Evolutionary conservation across 768 basidiomycete genomes (phyloP).

Genomic region (Glaciozyma antarctica): DNA sequence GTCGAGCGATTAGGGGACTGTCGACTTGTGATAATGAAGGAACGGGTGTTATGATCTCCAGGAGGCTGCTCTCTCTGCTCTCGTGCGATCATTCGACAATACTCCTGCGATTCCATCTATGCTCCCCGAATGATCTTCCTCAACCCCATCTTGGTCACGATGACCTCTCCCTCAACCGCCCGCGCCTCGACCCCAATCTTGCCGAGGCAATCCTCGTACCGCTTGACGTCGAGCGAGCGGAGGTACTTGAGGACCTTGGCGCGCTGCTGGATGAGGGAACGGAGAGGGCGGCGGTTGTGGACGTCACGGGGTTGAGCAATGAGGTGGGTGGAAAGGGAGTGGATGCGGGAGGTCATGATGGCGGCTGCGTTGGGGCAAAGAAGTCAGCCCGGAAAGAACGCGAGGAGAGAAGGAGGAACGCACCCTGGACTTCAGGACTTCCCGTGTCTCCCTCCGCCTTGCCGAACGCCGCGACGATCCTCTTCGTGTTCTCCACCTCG

Average conservation of each 20-base stretch:
- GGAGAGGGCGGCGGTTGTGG: conserved; percentile 61
- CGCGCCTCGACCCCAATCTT: conserved; percentile 66
- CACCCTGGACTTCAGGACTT: conserved; percentile 82
- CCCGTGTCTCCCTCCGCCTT: conserved; percentile 65
- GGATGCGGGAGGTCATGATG: conserved; percentile 73
- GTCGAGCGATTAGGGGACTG: conserved; percentile 42
- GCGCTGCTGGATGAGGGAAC: conserved; percentile 67
- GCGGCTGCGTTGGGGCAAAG: conserved; percentile 53
- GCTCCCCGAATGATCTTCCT: conserved; percentile 21
- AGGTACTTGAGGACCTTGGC: conserved; percentile 75
- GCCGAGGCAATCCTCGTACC: conserved; percentile 63
- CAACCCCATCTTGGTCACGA: conserved; percentile 44
- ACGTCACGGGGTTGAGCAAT: conserved; percentile 57
- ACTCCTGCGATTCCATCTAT: neutral
- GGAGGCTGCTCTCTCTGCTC: neutral
- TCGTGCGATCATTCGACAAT: neutral
- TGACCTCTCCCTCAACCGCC: conserved; percentile 81
- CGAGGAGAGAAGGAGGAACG: conserved; percentile 32
- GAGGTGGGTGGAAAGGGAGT: conserved; percentile 68
- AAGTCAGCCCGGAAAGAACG: neutral
- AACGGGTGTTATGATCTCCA: neutral
- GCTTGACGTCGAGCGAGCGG: conserved; percentile 52
- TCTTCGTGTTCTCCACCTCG: conserved; percentile 70
- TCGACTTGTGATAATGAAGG: neutral
- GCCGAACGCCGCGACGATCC: conserved; percentile 73